phyloP scores from a whole-genome alignment of 1,139 yeast genomes.

The Barnettozyma hawaiiensis region DNA sequence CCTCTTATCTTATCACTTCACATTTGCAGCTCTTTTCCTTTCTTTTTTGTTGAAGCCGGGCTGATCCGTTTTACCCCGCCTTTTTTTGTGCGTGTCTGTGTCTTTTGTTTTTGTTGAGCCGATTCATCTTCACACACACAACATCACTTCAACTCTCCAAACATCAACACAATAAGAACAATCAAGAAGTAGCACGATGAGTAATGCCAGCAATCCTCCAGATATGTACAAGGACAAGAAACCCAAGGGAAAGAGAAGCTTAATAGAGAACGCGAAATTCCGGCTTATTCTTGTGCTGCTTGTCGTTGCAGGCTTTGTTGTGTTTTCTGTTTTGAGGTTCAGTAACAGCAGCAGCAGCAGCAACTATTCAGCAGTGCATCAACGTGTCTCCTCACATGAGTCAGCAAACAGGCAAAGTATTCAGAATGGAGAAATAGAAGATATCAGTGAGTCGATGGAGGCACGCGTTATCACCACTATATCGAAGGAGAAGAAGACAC shows the following conservation, averaged over 20 bases:
- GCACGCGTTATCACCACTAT: background rate
- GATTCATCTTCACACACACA: too few species aligned
- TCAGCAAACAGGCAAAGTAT: background rate
- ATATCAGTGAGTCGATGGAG: background rate
- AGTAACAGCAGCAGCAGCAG: background rate
- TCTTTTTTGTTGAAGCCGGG: too few species aligned
- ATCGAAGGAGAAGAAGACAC: background rate
- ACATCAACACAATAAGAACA: background rate
- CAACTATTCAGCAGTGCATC: too few species aligned
- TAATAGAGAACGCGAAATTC: background rate
- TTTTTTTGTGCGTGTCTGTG: too few species aligned
- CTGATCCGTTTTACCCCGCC: conserved; percentile 1
- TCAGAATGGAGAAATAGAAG: background rate
- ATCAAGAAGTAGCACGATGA: background rate
- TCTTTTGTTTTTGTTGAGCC: too few species aligned
- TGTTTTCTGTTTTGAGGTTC: background rate
- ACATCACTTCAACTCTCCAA: too few species aligned
- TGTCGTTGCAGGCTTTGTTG: background rate
- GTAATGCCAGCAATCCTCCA: background rate
- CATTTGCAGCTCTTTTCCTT: too few species aligned
- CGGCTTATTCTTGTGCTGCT: background rate
- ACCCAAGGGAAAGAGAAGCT: background rate
- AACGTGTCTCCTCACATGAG: background rate
- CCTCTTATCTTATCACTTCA: too few species aligned
- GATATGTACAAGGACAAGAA: background rate